phyloP scores from a whole-genome alignment of 129 eudicot genomes.

The Apium graveolens region DNA sequence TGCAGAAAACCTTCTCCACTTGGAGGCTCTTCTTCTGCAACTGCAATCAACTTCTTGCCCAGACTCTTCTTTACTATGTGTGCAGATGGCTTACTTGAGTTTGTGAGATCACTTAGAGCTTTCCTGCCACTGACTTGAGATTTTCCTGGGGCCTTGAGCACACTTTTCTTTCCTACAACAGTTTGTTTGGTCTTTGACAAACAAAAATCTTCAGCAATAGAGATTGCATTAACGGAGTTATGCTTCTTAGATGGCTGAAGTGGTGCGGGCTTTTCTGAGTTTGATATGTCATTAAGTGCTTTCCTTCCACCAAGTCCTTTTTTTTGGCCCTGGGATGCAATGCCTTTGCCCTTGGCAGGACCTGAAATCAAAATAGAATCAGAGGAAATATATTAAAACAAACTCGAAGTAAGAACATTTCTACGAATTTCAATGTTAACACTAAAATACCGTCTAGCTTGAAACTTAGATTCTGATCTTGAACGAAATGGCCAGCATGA shows the following conservation, averaged over 20 bases:
- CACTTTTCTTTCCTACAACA: constrained; percentile 19
- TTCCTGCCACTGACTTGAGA: constrained; percentile 50
- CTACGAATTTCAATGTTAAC: not conserved
- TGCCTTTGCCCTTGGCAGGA: constrained; percentile 25
- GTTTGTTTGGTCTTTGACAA: constrained; percentile 20
- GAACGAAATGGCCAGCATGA: constrained; percentile 30
- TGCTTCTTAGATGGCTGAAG: constrained; percentile 41
- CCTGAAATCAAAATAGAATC: not conserved
- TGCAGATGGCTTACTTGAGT: constrained; percentile 39
- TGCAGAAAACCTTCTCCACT: constrained; percentile 37
- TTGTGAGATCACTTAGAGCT: constrained; percentile 75
- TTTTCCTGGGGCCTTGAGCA: constrained; percentile 26
- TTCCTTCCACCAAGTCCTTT: constrained; percentile 55
- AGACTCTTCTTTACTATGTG: constrained; percentile 27
- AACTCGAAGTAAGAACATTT: not conserved
- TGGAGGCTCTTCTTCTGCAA: constrained; percentile 19
- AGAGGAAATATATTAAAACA: not conserved
- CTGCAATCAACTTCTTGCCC: constrained; percentile 27
- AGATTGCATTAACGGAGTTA: constrained; percentile 34
- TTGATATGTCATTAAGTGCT: constrained; percentile 69
- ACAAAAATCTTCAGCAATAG: constrained; percentile 39
- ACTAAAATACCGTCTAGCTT: constrained; percentile 39
- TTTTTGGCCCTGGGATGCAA: constrained; percentile 23
- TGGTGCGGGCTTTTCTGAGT: constrained; percentile 50
- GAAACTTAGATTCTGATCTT: constrained; percentile 50